Evolutionary conservation across 1,284 basidiomycete genomes (phyloP).

Genomic region (Chalciporus sp.): DNA sequence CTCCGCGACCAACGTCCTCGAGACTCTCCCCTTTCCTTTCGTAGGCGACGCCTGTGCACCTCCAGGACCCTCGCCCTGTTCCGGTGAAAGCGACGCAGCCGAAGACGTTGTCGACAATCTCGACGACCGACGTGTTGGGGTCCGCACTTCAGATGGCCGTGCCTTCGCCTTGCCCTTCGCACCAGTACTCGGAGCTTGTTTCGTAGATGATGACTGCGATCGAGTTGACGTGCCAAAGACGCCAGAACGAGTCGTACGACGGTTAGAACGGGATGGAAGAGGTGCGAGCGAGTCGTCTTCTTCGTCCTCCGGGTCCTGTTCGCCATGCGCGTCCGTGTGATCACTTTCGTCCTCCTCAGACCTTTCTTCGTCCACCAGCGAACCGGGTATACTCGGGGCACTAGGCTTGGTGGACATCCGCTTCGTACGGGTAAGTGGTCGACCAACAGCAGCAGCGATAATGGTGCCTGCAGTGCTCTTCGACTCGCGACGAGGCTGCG

Average conservation of each 20-base stretch:
- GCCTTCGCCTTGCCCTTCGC: conserved; percentile 21
- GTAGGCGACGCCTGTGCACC: conserved; percentile 20
- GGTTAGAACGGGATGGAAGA: conserved; percentile 41
- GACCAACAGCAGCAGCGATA: not conserved
- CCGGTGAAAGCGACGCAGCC: conserved; percentile 22
- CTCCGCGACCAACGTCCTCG: conserved; percentile 11
- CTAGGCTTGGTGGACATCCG: conserved; percentile 18
- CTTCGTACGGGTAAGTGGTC: conserved; percentile 13
- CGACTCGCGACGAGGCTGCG: conserved; percentile 13
- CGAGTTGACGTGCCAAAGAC: conserved; percentile 11
- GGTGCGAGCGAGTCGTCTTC: conserved; percentile 57
- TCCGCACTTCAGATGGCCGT: conserved; percentile 20
- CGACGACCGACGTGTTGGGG: conserved; percentile 34
- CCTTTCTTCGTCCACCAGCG: conserved; percentile 54
- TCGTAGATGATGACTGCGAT: conserved; percentile 14
- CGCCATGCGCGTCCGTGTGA: conserved; percentile 31
- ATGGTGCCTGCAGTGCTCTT: conserved; percentile 3
- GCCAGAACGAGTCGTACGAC: conserved; percentile 27
- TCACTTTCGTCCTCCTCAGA: conserved; percentile 27
- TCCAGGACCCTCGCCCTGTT: conserved; percentile 12
- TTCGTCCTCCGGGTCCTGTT: conserved; percentile 26
- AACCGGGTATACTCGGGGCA: conserved; percentile 50
- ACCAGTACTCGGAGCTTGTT: not conserved
- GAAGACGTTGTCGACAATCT: conserved; percentile 33
- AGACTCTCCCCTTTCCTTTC: conserved; percentile 18